phyloP scores from a whole-genome alignment of 805 yeast genomes.

The Gaillardinia entomophila region DNA sequence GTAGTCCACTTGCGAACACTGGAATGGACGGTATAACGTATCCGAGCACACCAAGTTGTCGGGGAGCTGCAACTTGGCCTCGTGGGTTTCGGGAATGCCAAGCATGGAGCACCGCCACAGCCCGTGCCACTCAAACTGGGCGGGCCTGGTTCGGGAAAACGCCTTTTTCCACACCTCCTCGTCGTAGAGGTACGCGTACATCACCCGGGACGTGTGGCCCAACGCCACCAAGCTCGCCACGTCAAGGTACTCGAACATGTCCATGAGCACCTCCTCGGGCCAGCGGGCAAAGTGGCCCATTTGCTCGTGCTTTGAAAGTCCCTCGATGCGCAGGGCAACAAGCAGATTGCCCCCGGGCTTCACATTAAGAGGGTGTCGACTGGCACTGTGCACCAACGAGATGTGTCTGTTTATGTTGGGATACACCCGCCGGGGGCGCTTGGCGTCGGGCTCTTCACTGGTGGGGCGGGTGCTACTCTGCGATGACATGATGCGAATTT shows the following conservation, averaged over 20 bases:
- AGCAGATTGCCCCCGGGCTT: constrained; percentile 70
- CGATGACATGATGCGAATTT: neutral
- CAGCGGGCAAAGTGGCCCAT: constrained; percentile 51
- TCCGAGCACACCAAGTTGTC: constrained; percentile 65
- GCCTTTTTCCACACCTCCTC: constrained; percentile 79
- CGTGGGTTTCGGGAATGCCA: constrained; percentile 20
- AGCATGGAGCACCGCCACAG: constrained; percentile 71
- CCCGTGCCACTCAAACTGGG: constrained; percentile 55
- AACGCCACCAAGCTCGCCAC: constrained; percentile 47
- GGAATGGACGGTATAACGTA: constrained; percentile 74
- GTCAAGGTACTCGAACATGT: constrained; percentile 44
- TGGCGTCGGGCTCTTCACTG: constrained; percentile 1
- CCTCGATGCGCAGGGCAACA: constrained; percentile 16
- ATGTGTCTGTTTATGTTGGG: constrained; percentile 6
- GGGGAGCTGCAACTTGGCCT: constrained; percentile 41
- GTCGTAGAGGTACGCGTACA: constrained; percentile 67
- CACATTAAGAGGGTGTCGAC: constrained; percentile 66
- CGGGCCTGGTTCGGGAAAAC: constrained; percentile 24
- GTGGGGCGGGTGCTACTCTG: neutral
- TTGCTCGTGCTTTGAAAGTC: constrained; percentile 19
- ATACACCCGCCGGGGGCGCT: constrained; percentile 4
- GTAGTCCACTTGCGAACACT: constrained; percentile 70
- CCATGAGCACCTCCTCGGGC: constrained; percentile 60
- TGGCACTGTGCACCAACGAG: constrained; percentile 19
- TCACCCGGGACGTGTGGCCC: constrained; percentile 55